Evolutionary conservation across 2,329 filamentous ascomycete genomes (phyloP), one percentile per base, ranked within the genome.

Genomic region (Colletotrichum liaoningense): DNA sequence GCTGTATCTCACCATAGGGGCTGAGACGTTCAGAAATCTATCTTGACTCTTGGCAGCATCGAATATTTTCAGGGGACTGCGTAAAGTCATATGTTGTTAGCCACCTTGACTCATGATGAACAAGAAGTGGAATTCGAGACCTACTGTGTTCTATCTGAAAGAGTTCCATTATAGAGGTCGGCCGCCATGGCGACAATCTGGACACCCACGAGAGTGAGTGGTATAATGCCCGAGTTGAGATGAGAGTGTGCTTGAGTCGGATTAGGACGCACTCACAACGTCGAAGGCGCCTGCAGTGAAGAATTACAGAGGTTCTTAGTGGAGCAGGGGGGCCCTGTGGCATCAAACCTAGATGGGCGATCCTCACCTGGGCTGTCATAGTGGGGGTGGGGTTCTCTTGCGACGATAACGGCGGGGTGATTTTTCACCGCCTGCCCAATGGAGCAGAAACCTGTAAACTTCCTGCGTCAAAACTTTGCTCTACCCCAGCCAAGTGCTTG

Each of bases 1-100:
- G 81, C 88, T 89, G 79, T 91, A 93, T 74, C 91, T 86, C 67
- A 93, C 91, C 91, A 93, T 93, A n/a, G 91, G 91, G 16, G 91
- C 91, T 58, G 87, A 90, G 24, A 90, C 86, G 77, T 89, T 88
- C 7, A 92, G 75, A 58, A 90, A 88, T 72, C 87, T 85, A 42
- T 86, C 84, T 75, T 90, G 83, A 59, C 82, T 81, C 77, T 85
- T 87, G 5, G 88, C 86, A 55, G 86, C 79, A 75, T 90, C 87
- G 76, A 92, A 92, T 63, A 92, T 84, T 76, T 88, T 89, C 75
- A 91, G 84, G 11, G 89, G 89, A 78, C 90, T 91, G 49, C 16
- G 62, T 42, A 35, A n/a, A 62, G n/a, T 42, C 30, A 63, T 57
- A 56, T 62, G 55, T 54, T 54, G 35, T 69, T n/a, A 64, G 66